Evolutionary conservation across 371 early-diverging fungal genomes (phyloP), one percentile per base, ranked within the genome.

Genomic region (Circinella umbellata): DNA sequence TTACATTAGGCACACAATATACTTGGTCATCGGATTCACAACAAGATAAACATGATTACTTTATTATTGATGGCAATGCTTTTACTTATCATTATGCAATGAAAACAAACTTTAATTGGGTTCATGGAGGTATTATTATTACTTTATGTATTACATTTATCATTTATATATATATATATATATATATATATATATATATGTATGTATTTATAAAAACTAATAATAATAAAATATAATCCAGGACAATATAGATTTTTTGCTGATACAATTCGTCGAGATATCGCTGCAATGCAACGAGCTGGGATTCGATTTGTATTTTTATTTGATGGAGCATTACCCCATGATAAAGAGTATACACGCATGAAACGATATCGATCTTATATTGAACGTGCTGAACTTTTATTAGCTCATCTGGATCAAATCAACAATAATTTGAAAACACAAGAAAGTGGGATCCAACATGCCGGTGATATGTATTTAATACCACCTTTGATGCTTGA

Each of bases 61-160:
- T 87, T 67, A 76, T 89, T 18, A 64, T 89, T 18, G 89, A 89
- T 62, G 89, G 89, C 62, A 87, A 87, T 67, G 89, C 89, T 4
- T 89, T 83, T 75, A 82, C 85, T 15, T 82, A 87, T 55, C 82
- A 84, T 66, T 77, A 79, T 48, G 87, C 86, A n/a, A 79, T 75
- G 69, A 35, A 74, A 64, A 73, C 81, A 11, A 69, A 76, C 55
- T 72, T 75, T 34, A 76, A 86, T 66, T 89, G 89, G 89, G 76
- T 80, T 17, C 81, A 84, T 74, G 89, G 89, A 59, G 85, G 85
- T 73, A 71, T 42, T 9, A 42, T 27, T 27, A 11, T 9, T 42
- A 42, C 3, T 42, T 42, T 42, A 9, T 42, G 11, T 9, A 6
- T 42, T 11, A 9, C 42, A 9, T 3, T 42, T 11, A 42, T 11